These are phyloP conservation scores for Hanseniaspora valbyensis DNA, from an alignment of 805 yeast genomes.

Conservation along the genomic window DNA sequence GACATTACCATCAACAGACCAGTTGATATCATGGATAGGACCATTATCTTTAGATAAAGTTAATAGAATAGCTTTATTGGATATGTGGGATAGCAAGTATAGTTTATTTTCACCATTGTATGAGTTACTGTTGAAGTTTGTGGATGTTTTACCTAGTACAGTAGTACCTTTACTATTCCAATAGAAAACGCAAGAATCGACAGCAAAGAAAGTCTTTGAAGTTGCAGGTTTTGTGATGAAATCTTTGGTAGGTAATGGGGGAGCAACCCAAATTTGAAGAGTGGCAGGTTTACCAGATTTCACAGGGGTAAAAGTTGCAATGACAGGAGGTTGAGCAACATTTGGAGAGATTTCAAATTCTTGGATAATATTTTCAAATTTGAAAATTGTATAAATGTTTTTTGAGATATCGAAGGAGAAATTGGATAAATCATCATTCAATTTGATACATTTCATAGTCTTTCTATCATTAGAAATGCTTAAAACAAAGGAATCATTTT, in stretches of 20 bases:
- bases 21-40: conserved; percentile 92
- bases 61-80: conserved; percentile 81
- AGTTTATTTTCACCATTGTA: conserved; percentile 95
- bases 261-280: conserved; percentile 55
- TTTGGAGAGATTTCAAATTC: conserved; percentile 58
- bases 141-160: conserved; percentile 79
- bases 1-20: conserved; percentile 95
- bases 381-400: conserved; percentile 34
- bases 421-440: conserved; percentile 39
- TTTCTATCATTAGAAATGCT: conserved; percentile 20
- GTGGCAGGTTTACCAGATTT: conserved; percentile 78
- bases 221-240: conserved; percentile 46
- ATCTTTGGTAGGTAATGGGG: conserved; percentile 36
- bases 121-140: conserved; percentile 93
- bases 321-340: conserved; percentile 68
- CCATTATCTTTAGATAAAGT: conserved; percentile 73
- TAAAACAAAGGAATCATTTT: conserved; percentile 28
- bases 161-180: conserved; percentile 97
- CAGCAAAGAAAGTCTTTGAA: conserved; percentile 84
- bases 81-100: conserved; percentile 71
- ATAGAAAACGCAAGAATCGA: conserved; percentile 80
- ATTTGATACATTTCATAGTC: conserved; percentile 27
- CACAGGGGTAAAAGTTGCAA: conserved; percentile 86
- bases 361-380: conserved; percentile 18
- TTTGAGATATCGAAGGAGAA: conserved; percentile 50